Conservation (phyloP, 2,329 filamentous ascomycete genomes). For the Dothideomycetes sp. region DNA sequence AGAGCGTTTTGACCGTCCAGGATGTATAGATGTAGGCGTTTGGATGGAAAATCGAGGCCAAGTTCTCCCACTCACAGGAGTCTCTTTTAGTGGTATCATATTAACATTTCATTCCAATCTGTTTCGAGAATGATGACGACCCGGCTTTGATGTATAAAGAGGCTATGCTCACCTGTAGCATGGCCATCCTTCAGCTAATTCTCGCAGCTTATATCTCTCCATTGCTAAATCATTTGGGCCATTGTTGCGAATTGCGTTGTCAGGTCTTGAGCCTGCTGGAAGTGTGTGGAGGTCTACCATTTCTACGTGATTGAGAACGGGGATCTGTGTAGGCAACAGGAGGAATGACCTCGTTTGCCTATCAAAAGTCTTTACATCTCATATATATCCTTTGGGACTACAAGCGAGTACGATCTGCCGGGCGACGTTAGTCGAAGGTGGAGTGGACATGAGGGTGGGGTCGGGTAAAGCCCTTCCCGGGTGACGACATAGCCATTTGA, state of each 20-base stretch:
- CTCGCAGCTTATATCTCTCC: conserved; percentile 36
- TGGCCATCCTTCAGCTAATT: conserved; percentile 40
- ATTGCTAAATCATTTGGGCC: conserved; percentile 33
- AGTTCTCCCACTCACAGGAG: conserved; percentile 42
- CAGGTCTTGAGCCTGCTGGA: conserved; percentile 7
- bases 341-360: too few relatives aligned
- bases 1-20: conserved; percentile 35
- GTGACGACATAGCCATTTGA: neutral
- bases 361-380: too few relatives aligned
- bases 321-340: too few relatives aligned
- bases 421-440: too few relatives aligned
- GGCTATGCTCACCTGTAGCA: conserved; percentile 31
- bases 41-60: conserved; percentile 39
- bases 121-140: too few relatives aligned
- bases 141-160: too few relatives aligned
- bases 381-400: too few relatives aligned
- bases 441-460: too few relatives aligned
- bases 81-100: conserved; percentile 17
- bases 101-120: conserved; percentile 7
- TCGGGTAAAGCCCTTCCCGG: neutral
- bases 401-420: too few relatives aligned
- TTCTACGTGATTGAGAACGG: neutral
- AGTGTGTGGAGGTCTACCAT: conserved; percentile 10
- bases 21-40: conserved; percentile 40
- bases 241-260: conserved; percentile 34